Evolutionary conservation across 2,329 filamentous ascomycete species (phyloP), one percentile per base, ranked within the genome.

Genomic region (Cytospora schulzeri): DNA sequence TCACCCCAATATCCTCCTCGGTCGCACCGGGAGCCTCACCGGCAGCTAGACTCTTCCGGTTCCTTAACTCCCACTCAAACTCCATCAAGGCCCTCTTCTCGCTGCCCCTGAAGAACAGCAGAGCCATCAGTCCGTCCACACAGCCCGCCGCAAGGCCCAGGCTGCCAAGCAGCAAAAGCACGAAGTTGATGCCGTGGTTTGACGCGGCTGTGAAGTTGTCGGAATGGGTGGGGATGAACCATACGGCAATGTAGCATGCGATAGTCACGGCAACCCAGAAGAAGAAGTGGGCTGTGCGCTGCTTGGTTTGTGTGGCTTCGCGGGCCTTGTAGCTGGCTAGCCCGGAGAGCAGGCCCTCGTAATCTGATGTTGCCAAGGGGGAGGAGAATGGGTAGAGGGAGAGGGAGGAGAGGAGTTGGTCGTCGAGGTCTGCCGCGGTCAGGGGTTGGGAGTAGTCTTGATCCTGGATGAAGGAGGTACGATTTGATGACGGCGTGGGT

Each of bases 51-150:
- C 79, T 77, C 68, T 79, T 88, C 15, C 89, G 89, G 73, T 91
- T 93, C 58, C 80, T 80, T 29, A 98, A 88, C 76, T 99, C 95
- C 91, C 92, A 97, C 74, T 95, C 88, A 77, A 98, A 98, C 79
- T 99, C 95, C 71, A 87, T 89, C 62, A 99, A 79, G 4, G 90
- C 89, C 65, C 92, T 84, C 65, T 97, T 77, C 78, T 99, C 95
- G 66, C 88, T 88, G 14, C 90, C 88, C 65, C 97, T 89, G 75
- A 99, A 99, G 75, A 99, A 99, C 57, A 98, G 76, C 0, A 95
- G 84, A 0, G 93, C 91, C 74, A 98, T 91, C 50, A 98, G 77
- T 0, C 94, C 93, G 73, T 97, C 91, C 24, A 97, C 75, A 3
- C 92, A 85, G 0, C 94, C 94, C 4, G 88, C 87, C 19, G 85